Percentiles rank a stretch among this genome's conserved stretches.
These are phyloP conservation scores for Angomonas ambiguus DNA, from an alignment of 208 protist genomes.

Conservation along the genomic window DNA sequence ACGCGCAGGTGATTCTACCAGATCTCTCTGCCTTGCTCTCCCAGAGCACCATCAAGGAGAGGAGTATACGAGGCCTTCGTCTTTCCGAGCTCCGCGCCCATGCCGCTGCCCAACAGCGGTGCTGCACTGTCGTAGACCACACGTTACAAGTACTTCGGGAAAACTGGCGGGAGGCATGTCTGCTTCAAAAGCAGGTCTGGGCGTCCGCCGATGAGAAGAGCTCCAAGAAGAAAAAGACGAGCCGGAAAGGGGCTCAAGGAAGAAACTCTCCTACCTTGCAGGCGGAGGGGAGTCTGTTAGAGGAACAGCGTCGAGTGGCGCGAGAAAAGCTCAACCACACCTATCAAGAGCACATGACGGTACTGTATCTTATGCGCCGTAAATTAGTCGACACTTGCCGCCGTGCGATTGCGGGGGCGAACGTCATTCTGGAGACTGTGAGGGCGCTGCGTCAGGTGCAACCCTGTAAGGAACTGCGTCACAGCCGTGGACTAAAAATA, in stretches of 20 bases:
- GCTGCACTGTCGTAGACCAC: slow-evolving; percentile 41
- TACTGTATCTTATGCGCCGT: slow-evolving; percentile 25
- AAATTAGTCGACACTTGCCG: slow-evolving; percentile 30
- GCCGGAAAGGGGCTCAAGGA: background rate
- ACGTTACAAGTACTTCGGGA: slow-evolving; percentile 23
- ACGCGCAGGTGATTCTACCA: background rate
- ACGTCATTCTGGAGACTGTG: slow-evolving; percentile 56
- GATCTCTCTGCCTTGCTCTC: background rate
- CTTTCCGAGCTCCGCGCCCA: slow-evolving; percentile 63
- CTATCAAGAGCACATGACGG: slow-evolving; percentile 15
- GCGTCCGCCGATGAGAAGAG: slow-evolving; percentile 48
- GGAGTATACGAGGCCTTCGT: slow-evolving; percentile 38
- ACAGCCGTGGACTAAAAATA: slow-evolving; percentile 55
- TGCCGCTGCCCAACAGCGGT: slow-evolving; percentile 56
- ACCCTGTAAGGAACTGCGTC: slow-evolving; percentile 29
- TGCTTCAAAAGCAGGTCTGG: slow-evolving; percentile 42
- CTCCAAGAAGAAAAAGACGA: slow-evolving; percentile 12
- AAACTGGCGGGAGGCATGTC: slow-evolving; percentile 35
- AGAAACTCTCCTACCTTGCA: background rate
- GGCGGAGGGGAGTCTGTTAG: background rate
- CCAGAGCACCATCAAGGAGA: background rate
- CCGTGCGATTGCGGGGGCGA: slow-evolving; percentile 63
- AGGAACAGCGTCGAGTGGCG: slow-evolving; percentile 6
- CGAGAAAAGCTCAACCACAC: slow-evolving; percentile 11
- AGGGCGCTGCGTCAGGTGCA: slow-evolving; percentile 34